Evolutionary conservation across 768 basidiomycete genomes (phyloP), one percentile per base, ranked within the genome.

Genomic region (Coprinopsis sp.): DNA sequence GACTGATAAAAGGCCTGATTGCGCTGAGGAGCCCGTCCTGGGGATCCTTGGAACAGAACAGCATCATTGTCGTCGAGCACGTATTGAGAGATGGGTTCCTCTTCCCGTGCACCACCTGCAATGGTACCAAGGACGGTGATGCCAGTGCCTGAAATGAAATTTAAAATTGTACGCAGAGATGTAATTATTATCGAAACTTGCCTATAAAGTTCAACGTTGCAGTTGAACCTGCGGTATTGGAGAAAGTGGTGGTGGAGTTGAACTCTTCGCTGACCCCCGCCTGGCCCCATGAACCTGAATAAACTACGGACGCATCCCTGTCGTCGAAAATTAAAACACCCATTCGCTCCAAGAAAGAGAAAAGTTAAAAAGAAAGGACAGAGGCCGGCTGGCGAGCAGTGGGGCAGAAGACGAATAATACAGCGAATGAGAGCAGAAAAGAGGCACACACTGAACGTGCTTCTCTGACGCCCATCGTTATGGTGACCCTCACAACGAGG

Each of bases 1-100:
- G 56, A 57, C n/a, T 37, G 31, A 31, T 48, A 59, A 33, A 50
- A 53, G 16, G 21, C 37, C 37, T 50, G 45, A 12, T 43, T 46
- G 41, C 52, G 56, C 33, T 48, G 34, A 22, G 28, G 22, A 21
- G 14, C 29, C 31, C 34, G 16, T 4, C 21, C 24, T 1, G 47
- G 39, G 31, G 6, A 14, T 6, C 39, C 40, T 22, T 33, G 14
- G 39, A 49, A 49, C 3, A 19, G 25, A 6, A 41, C 38, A 6
- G 38, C 13, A 4, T 28, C 13, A 10, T 23, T 33, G 23, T 18
- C 16, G 24, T 49, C 47, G 22, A 49, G 19, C 6, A 16, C 21
- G 27, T 49, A 49, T 7, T 38, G 25, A 4, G 47, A 49, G 6
- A 22, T 27, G 7, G 47, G 31, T 18, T 8, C 11, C 12, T 18